Percentiles rank a stretch among this genome's conserved stretches.
Conservation (phyloP, 345 rosid species). For the Abelmoschus esculentus region DNA sequence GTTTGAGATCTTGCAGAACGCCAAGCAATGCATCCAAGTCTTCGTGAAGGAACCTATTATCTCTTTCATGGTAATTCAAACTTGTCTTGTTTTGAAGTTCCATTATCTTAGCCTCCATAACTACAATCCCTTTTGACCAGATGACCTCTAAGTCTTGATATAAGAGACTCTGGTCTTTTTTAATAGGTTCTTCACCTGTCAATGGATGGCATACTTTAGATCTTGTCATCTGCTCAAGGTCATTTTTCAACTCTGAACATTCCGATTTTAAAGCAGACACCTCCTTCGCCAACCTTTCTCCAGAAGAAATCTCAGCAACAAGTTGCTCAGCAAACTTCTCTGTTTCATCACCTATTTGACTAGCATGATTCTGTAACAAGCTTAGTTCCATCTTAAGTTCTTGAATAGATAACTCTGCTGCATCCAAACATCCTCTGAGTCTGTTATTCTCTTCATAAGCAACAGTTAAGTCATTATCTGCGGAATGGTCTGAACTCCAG, state of each 20-base stretch:
- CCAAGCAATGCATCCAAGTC: constrained; percentile 61
- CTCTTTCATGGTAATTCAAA: constrained; percentile 62
- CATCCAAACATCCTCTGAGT: constrained; percentile 74
- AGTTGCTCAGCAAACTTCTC: constrained; percentile 65
- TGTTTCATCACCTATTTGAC: constrained; percentile 63
- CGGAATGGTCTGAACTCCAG: constrained; percentile 66
- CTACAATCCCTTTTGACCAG: constrained; percentile 61
- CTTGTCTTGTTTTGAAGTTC: constrained; percentile 65
- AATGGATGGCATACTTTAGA: constrained; percentile 30
- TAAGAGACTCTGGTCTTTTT: constrained; percentile 30
- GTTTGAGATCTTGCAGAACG: constrained; percentile 63
- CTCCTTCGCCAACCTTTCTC: constrained; percentile 64
- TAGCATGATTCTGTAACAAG: constrained; percentile 64
- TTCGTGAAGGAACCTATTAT: constrained; percentile 39
- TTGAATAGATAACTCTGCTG: constrained; percentile 64
- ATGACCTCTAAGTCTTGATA: constrained; percentile 42
- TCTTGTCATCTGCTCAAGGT: constrained; percentile 43
- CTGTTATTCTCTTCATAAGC: constrained; percentile 64
- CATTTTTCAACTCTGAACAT: constrained; percentile 66
- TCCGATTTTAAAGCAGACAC: constrained; percentile 77
- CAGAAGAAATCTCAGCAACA: constrained; percentile 71
- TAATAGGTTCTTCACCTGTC: constrained; percentile 22
- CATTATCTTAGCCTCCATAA: constrained; percentile 61
- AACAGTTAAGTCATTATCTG: constrained; percentile 54
- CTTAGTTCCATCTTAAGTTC: constrained; percentile 70